Conservation (phyloP, 768 basidiomycete species). For the Xerocomus brunneocitrinus region DNA sequence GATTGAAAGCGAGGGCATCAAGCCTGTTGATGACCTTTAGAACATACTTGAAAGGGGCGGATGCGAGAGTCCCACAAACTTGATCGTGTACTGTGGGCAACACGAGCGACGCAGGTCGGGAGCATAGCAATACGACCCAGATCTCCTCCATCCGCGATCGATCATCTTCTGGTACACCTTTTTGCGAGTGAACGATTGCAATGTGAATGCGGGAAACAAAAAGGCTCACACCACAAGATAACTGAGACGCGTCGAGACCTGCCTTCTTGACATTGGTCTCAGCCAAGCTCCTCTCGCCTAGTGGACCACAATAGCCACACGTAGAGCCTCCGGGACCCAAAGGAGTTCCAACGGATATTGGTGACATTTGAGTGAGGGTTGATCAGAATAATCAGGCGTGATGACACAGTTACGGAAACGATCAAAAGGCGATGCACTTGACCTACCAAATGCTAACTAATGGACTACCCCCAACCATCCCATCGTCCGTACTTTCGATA, state of each 20-base stretch:
- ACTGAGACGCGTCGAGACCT: slow-evolving; percentile 43
- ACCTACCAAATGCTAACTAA: not conserved
- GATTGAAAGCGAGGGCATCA: slow-evolving; percentile 60
- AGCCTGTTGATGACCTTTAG: slow-evolving; percentile 42
- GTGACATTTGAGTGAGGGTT: slow-evolving; percentile 15
- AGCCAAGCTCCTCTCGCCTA: slow-evolving; percentile 41
- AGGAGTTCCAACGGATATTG: slow-evolving; percentile 27
- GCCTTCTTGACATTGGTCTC: slow-evolving; percentile 46
- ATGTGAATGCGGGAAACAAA: not conserved
- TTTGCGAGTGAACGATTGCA: slow-evolving; percentile 3
- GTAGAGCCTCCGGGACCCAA: slow-evolving; percentile 32
- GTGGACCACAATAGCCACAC: slow-evolving; percentile 66
- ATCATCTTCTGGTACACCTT: slow-evolving; percentile 82
- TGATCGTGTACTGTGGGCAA: slow-evolving; percentile 94
- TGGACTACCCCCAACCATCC: slow-evolving; percentile 74
- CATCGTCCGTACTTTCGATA: slow-evolving; percentile 80
- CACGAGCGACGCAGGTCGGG: slow-evolving; percentile 79
- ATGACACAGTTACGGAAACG: not conserved
- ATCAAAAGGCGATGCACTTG: not conserved
- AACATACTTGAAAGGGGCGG: slow-evolving; percentile 5
- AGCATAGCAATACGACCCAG: slow-evolving; percentile 82
- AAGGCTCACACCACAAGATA: slow-evolving; percentile 48
- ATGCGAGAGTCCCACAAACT: slow-evolving; percentile 39
- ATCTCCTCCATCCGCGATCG: slow-evolving; percentile 80
- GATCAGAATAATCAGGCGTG: not conserved